These are phyloP conservation scores for Globisporangium perplexum DNA, from an alignment of 352 stramenopile genomes.

Conservation along the genomic window DNA sequence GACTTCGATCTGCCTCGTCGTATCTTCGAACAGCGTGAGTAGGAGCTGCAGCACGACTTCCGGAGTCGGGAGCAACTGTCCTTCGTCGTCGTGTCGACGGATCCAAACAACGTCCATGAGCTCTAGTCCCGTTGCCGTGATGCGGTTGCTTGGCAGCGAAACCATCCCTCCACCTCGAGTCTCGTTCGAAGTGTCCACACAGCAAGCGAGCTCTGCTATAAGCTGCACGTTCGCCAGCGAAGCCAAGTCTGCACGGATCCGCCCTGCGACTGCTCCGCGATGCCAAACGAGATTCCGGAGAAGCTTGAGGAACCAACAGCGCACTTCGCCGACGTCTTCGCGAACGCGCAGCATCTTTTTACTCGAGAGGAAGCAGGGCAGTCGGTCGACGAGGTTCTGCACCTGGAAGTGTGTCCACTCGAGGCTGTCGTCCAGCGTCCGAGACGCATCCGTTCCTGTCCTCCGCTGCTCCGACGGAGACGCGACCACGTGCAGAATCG, in stretches of 20 bases:
- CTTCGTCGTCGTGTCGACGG: constrained; percentile 26
- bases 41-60: constrained; percentile 15
- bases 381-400: constrained; percentile 1
- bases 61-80: constrained; percentile 15
- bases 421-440: not conserved
- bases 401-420: not conserved
- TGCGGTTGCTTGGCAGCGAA: not conserved
- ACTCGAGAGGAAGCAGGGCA: constrained; percentile 1
- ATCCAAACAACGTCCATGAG: constrained; percentile 26
- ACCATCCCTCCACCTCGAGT: not conserved
- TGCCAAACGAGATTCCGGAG: constrained; percentile 25
- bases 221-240: not conserved
- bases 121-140: constrained; percentile 20
- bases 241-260: constrained; percentile 2
- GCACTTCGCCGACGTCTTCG: constrained; percentile 1
- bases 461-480: constrained; percentile 1
- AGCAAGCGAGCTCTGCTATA: not conserved
- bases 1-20: constrained; percentile 4
- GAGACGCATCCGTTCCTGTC: not conserved
- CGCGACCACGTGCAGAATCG: constrained; percentile 17
- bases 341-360: too few species aligned
- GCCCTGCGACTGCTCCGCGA: constrained; percentile 2
- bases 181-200: not conserved
- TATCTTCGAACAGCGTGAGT: constrained; percentile 10
- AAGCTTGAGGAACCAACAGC: constrained; percentile 27